These are phyloP conservation scores for Lentithecium fluviatile DNA, from an alignment of 495 filamentous ascomycete species.

Conservation along the genomic window DNA sequence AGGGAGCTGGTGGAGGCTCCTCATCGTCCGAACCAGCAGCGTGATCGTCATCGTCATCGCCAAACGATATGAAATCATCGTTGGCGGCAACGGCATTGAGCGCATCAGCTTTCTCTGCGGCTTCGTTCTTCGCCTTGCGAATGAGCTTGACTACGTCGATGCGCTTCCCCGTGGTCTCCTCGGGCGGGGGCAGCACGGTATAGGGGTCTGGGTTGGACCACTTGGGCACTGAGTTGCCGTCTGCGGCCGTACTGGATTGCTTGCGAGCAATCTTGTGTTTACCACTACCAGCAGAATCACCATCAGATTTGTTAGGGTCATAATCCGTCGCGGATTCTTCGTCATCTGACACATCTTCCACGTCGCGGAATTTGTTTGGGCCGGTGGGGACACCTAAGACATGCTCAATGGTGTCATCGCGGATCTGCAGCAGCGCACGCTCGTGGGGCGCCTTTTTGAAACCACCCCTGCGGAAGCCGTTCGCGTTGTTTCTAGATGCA, in stretches of 20 bases:
- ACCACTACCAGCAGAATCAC: not conserved
- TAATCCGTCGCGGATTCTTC: conserved; percentile 24
- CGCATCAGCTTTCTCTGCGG: conserved; percentile 41
- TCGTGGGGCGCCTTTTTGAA: conserved; percentile 19
- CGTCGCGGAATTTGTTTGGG: conserved; percentile 24
- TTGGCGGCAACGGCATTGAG: conserved; percentile 59
- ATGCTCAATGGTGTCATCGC: conserved; percentile 30
- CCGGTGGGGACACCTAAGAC: conserved; percentile 29
- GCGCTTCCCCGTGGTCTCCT: conserved; percentile 63
- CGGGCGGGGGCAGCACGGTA: conserved; percentile 72
- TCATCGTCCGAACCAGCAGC: not conserved
- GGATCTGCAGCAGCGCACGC: conserved; percentile 28
- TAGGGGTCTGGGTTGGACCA: conserved; percentile 97
- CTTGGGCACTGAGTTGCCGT: conserved; percentile 57
- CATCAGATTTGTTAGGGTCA: conserved; percentile 7
- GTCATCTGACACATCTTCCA: conserved; percentile 33
- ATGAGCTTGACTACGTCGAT: conserved; percentile 85
- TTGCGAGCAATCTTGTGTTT: conserved; percentile 16
- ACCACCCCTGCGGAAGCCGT: conserved; percentile 4
- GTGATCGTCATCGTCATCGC: conserved; percentile 51
- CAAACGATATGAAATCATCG: conserved; percentile 83
- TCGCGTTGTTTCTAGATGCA: conserved; percentile 2
- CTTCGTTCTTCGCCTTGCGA: conserved; percentile 69
- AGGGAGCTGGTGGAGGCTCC: not conserved
- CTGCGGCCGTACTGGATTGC: conserved; percentile 11